Conservation (phyloP, 164 flowering plant species). For the Santalum album region DNA sequence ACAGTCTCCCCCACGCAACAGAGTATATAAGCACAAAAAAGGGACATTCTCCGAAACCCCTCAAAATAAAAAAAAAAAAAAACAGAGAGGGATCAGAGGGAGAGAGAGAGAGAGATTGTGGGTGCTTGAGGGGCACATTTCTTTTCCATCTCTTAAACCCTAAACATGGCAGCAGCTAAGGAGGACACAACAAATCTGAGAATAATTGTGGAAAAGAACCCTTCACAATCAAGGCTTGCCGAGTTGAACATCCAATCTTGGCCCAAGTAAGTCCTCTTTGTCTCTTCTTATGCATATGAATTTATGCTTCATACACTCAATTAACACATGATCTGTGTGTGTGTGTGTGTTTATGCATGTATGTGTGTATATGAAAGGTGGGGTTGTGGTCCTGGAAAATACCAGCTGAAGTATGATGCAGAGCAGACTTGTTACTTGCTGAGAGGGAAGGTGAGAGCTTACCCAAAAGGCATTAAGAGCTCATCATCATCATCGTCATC, state of each 20-base stretch:
- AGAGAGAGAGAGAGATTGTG: no score
- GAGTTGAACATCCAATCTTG: conserved; percentile 74
- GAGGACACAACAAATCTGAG: conserved; percentile 21
- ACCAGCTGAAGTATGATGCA: conserved; percentile 75
- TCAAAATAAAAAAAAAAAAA: no score
- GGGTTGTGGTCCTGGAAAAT: conserved; percentile 87
- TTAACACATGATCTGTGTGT: no score
- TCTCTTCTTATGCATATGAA: conserved; percentile 1
- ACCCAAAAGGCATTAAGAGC: conserved; percentile 31
- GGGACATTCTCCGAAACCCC: no score
- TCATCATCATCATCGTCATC: no score
- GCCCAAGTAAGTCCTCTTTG: conserved; percentile 63
- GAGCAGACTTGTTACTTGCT: conserved; percentile 74
- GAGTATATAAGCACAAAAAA: no score
- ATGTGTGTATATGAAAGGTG: conserved; percentile 33
- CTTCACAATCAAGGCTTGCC: conserved; percentile 42
- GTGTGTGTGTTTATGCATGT: background rate
- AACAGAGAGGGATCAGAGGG: no score
- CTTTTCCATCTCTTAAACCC: no score
- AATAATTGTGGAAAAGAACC: conserved; percentile 60
- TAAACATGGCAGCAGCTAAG: conserved; percentile 14
- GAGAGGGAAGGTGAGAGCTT: conserved; percentile 72
- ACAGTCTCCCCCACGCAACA: no score
- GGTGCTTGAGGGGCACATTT: no score
- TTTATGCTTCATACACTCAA: conserved; percentile 2